Conservation (phyloP, 2,329 filamentous ascomycete genomes). For the Hypoxylon sp. region DNA sequence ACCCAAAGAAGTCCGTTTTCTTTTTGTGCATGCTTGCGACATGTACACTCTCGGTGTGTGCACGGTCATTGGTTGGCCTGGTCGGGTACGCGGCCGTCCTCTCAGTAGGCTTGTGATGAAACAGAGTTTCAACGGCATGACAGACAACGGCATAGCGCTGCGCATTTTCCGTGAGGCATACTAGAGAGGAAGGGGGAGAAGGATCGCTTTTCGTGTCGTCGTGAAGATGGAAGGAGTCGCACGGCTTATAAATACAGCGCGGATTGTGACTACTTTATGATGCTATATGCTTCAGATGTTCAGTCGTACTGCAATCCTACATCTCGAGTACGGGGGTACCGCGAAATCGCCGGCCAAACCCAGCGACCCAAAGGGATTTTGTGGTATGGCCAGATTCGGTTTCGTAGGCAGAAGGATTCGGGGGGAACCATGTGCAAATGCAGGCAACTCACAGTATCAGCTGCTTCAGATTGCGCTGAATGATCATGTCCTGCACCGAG, state of each 20-base stretch:
- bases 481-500: conserved; percentile 87
- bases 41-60: conserved; percentile 18
- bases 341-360: conserved; percentile 38
- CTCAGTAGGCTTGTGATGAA: conserved; percentile 32
- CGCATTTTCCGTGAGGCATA: conserved; percentile 23
- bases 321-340: conserved; percentile 22
- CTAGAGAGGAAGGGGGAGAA: conserved; percentile 14
- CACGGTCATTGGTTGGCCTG: conserved; percentile 12
- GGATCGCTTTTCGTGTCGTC: conserved; percentile 33
- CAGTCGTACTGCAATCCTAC: conserved; percentile 41
- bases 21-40: no score
- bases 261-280: no score
- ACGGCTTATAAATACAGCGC: conserved; percentile 21
- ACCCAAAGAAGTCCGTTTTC: conserved; percentile 11
- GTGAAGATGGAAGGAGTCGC: conserved; percentile 30
- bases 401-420: conserved; percentile 33
- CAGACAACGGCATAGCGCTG: conserved; percentile 13
- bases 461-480: conserved; percentile 83
- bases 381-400: conserved; percentile 37
- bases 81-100: conserved; percentile 21
- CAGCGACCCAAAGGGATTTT: conserved; percentile 26
- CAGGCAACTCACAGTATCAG: conserved; percentile 69
- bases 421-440: conserved; percentile 36
- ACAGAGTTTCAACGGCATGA: conserved; percentile 25
- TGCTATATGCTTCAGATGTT: conserved; percentile 48